A percentile compares a stretch with the other conserved stretches of the same genome.
phyloP scores from a whole-genome alignment of 176 grass and related monocot species.

The Miscanthus lutarioriparius region DNA sequence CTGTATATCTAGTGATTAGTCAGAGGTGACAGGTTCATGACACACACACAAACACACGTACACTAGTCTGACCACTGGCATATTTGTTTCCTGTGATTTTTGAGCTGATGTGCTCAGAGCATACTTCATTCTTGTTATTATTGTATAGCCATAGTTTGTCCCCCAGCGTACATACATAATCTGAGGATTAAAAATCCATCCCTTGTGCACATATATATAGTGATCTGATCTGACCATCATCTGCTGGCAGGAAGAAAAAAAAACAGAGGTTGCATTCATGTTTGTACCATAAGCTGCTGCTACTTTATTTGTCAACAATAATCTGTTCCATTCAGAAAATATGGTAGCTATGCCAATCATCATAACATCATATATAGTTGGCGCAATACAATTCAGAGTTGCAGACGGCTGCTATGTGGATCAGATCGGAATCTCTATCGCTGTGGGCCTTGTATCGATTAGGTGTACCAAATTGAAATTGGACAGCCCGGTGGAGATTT shows the following conservation, averaged over 20 bases:
- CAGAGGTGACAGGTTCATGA: constrained; percentile 53
- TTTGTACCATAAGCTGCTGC: background rate
- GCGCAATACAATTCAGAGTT: constrained; percentile 16
- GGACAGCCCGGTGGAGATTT: constrained; percentile 32
- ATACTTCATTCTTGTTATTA: constrained; percentile 23
- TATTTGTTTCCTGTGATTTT: constrained; percentile 31
- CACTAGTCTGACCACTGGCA: constrained; percentile 63
- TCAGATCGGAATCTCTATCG: constrained; percentile 38
- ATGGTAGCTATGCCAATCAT: background rate
- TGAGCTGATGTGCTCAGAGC: constrained; percentile 43
- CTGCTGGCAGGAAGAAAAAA: background rate
- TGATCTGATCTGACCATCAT: background rate
- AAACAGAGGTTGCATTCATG: background rate
- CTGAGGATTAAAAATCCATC: constrained; percentile 7
- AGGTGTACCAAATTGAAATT: constrained; percentile 42
- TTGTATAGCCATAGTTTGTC: constrained; percentile 19
- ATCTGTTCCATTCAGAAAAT: background rate
- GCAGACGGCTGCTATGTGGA: background rate
- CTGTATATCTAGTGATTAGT: constrained; percentile 54
- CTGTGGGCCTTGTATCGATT: constrained; percentile 44
- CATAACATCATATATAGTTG: background rate
- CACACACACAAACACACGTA: constrained; percentile 33
- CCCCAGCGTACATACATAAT: constrained; percentile 17
- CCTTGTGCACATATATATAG: constrained; percentile 14
- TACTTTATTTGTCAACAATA: constrained; percentile 9